Conservation (phyloP, 2,329 filamentous ascomycete genomes). For the Neopestalotiopsis sp. region DNA sequence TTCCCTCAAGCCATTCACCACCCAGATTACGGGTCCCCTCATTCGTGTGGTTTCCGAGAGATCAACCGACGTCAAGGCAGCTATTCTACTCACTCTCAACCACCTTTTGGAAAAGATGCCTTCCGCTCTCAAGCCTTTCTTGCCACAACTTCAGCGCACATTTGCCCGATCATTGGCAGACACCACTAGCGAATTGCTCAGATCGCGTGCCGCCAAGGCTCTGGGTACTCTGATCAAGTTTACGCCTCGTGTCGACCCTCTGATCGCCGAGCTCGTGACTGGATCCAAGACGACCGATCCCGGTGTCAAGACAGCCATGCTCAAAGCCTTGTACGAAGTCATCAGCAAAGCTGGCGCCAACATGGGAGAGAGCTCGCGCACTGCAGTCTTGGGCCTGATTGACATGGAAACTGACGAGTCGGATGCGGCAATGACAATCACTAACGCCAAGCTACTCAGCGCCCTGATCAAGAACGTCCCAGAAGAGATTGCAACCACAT, state of each 20-base stretch:
- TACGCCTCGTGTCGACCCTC: slow-evolving; percentile 91
- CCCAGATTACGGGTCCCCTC: slow-evolving; percentile 94
- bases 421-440: slow-evolving; percentile 82
- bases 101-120: slow-evolving; percentile 97
- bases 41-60: slow-evolving; percentile 98
- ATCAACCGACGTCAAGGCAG: slow-evolving; percentile 94
- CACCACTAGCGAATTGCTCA: slow-evolving; percentile 85
- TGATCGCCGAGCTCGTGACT: slow-evolving; percentile 91
- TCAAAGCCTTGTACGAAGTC: slow-evolving; percentile 95
- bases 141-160: slow-evolving; percentile 94
- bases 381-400: slow-evolving; percentile 86
- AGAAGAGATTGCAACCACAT: slow-evolving; percentile 65
- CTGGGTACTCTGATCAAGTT: slow-evolving; percentile 94
- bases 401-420: slow-evolving; percentile 81
- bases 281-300: slow-evolving; percentile 88
- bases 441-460: slow-evolving; percentile 87
- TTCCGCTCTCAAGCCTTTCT: slow-evolving; percentile 90
- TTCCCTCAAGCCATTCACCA: slow-evolving; percentile 91
- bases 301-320: slow-evolving; percentile 93
- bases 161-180: slow-evolving; percentile 97
- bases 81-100: slow-evolving; percentile 92
- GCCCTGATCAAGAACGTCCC: slow-evolving; percentile 88
- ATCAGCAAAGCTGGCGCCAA: slow-evolving; percentile 92
- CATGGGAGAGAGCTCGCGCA: slow-evolving; percentile 90
- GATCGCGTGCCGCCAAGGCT: slow-evolving; percentile 89